Evolutionary conservation across 257 asterid species (phyloP).

Genomic region (Eucommia ulmoides): DNA sequence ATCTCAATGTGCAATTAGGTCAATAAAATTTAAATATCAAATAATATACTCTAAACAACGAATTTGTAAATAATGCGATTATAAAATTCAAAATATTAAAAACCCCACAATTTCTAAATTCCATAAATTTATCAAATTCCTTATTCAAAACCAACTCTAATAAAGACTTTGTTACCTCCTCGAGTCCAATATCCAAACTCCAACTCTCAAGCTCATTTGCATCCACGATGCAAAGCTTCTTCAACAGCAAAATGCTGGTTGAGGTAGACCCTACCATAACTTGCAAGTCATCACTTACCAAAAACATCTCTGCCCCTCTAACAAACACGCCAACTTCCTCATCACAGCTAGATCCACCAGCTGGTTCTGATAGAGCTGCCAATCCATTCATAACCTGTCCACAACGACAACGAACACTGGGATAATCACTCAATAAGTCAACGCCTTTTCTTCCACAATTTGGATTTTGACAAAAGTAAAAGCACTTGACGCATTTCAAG

Average conservation of each 20-base stretch:
- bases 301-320: neutral
- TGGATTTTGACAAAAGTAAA: conserved; percentile 3
- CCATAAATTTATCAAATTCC: too few species aligned
- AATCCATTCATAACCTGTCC: conserved; percentile 2
- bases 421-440: conserved; percentile 1
- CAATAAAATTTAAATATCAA: too few species aligned
- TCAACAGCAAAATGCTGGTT: neutral
- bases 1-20: too few species aligned
- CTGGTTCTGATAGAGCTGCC: conserved; percentile 1
- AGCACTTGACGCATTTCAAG: neutral
- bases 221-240: neutral
- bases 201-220: neutral
- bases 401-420: neutral
- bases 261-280: neutral
- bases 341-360: neutral
- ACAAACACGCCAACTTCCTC: neutral
- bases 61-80: too few species aligned
- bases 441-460: neutral
- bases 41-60: too few species aligned
- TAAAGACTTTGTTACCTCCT: neutral
- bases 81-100: too few species aligned
- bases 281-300: neutral
- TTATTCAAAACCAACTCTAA: too few species aligned
- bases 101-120: too few species aligned
- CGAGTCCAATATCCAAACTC: neutral